A percentile compares a stretch with the other conserved stretches of the same genome.
phyloP scores from a whole-genome alignment of 768 basidiomycete genomes.

The Serpula lacrymans region DNA sequence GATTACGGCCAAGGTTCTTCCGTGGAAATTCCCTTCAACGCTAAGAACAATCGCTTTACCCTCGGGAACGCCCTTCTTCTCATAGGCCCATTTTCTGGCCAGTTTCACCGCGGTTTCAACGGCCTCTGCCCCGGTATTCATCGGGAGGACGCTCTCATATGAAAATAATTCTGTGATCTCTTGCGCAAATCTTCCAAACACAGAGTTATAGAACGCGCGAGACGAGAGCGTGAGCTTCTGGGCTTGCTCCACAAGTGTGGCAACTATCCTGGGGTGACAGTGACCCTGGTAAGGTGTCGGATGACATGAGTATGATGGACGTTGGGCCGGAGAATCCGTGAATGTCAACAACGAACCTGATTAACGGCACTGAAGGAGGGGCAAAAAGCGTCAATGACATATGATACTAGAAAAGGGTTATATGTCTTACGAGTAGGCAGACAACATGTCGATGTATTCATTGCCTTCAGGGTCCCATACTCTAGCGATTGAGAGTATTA shows the following conservation, averaged over 20 bases:
- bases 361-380: slow-evolving; percentile 67
- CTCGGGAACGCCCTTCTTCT: slow-evolving; percentile 75
- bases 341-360: slow-evolving; percentile 61
- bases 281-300: slow-evolving; percentile 58
- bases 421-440: slow-evolving; percentile 85
- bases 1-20: slow-evolving; percentile 86
- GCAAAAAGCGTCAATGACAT: slow-evolving; percentile 6
- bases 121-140: slow-evolving; percentile 99
- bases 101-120: slow-evolving; percentile 98
- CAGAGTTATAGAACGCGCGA: slow-evolving; percentile 92
- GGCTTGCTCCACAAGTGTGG: slow-evolving; percentile 78
- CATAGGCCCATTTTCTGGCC: slow-evolving; percentile 95
- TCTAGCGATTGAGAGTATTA: slow-evolving; percentile 26
- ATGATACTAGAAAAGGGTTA: slow-evolving; percentile 8
- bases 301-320: no score
- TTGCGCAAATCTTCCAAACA: slow-evolving; percentile 88
- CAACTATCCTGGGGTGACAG: slow-evolving; percentile 87
- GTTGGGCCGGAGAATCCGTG: no score
- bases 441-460: slow-evolving; percentile 97
- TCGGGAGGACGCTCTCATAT: slow-evolving; percentile 94
- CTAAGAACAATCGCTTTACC: slow-evolving; percentile 85
- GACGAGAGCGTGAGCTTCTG: slow-evolving; percentile 90
- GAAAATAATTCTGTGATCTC: slow-evolving; percentile 80
- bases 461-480: slow-evolving; percentile 96
- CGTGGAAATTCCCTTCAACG: slow-evolving; percentile 93